These are phyloP conservation scores for Fusarium secorum DNA, from an alignment of 2,329 filamentous ascomycete genomes.

Conservation along the genomic window DNA sequence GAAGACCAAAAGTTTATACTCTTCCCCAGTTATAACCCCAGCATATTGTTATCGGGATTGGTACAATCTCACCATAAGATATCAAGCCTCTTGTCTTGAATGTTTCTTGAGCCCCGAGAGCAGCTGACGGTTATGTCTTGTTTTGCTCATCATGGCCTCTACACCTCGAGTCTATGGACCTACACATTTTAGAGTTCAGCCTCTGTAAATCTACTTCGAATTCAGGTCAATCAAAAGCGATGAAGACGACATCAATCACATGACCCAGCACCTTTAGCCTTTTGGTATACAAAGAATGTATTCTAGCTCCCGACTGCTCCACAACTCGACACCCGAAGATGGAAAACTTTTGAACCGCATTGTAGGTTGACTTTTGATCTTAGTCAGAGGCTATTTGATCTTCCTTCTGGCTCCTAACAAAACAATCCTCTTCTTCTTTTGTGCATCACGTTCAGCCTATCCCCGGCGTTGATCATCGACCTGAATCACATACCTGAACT, in stretches of 20 bases:
- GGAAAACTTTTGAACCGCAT: slow-evolving; percentile 40
- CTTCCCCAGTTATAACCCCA: not conserved
- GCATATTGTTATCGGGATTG: not conserved
- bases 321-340: slow-evolving; percentile 36
- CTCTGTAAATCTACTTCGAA: slow-evolving; percentile 5
- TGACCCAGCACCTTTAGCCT: slow-evolving; percentile 18
- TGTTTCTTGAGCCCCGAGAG: not conserved
- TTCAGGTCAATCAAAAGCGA: slow-evolving; percentile 5
- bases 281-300: slow-evolving; percentile 1
- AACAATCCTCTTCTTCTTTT: not conserved
- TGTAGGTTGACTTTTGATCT: slow-evolving; percentile 20
- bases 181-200: slow-evolving; percentile 21
- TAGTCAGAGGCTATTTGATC: slow-evolving; percentile 22
- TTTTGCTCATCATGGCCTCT: slow-evolving; percentile 24
- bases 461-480: slow-evolving; percentile 23
- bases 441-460: not conserved
- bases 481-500: slow-evolving; percentile 34
- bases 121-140: not conserved
- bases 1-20: not conserved
- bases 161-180: not conserved
- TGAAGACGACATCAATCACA: slow-evolving; percentile 30
- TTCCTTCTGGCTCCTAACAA: not conserved
- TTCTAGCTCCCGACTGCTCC: slow-evolving; percentile 30
- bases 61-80: not conserved
- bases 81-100: not conserved